Evolutionary conservation across 768 basidiomycete species (phyloP).

Genomic region (Trametes cubensis): DNA sequence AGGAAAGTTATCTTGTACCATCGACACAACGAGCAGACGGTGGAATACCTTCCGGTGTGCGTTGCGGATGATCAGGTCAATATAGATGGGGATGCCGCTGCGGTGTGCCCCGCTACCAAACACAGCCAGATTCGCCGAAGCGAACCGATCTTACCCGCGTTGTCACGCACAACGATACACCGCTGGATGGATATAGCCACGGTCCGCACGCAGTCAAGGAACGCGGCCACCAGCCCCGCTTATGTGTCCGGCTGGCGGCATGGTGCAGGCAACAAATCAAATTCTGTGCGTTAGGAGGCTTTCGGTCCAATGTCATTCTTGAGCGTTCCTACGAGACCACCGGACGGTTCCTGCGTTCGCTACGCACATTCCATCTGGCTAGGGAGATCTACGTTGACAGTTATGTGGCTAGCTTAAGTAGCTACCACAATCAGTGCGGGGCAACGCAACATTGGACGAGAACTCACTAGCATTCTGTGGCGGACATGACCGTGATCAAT

Average conservation of each 20-base stretch:
- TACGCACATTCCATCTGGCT: conserved; percentile 4
- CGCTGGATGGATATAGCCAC: background rate
- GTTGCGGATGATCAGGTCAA: background rate
- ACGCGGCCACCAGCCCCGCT: too few species aligned
- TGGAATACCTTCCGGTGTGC: background rate
- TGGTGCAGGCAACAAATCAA: too few species aligned
- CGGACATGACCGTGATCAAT: background rate
- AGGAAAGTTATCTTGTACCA: background rate
- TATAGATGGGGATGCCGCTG: too few species aligned
- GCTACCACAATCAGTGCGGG: too few species aligned
- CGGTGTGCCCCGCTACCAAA: background rate
- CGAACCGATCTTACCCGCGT: background rate
- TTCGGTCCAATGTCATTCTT: conserved; percentile 1
- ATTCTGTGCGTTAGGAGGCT: background rate
- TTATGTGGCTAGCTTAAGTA: too few species aligned
- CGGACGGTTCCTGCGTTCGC: conserved; percentile 1
- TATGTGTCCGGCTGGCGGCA: too few species aligned
- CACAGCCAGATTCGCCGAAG: background rate
- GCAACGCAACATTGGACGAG: background rate
- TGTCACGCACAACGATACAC: too few species aligned
- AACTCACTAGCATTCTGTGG: background rate
- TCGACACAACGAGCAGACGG: background rate
- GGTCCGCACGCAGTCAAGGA: background rate
- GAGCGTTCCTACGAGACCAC: background rate
- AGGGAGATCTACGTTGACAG: background rate